Evolutionary conservation across 805 yeast species (phyloP).

Genomic region (Candida jianshihensis): DNA sequence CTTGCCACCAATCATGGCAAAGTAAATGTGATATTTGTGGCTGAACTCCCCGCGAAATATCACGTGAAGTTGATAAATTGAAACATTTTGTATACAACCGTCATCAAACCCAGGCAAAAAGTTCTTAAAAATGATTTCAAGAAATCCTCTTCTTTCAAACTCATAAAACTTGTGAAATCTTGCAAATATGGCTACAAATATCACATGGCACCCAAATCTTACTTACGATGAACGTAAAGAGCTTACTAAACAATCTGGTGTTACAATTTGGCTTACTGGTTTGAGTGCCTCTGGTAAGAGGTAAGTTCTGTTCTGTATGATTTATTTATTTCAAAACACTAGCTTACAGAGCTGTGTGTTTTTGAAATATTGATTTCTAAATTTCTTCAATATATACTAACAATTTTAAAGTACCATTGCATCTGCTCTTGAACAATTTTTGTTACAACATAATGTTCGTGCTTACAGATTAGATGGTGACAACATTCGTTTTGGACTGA

Average conservation of each 20-base stretch:
- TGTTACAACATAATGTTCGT: conserved; percentile 60
- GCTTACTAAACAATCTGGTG: conserved; percentile 74
- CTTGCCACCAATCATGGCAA: background rate
- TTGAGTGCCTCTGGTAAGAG: conserved; percentile 89
- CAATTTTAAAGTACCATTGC: conserved; percentile 56
- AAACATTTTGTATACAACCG: no score
- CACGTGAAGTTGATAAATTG: conserved; percentile 26
- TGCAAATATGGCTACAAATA: conserved; percentile 76
- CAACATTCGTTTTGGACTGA: conserved; percentile 88
- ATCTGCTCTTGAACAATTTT: conserved; percentile 81
- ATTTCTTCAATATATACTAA: conserved; percentile 3
- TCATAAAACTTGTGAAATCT: no score
- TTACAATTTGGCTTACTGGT: conserved; percentile 94
- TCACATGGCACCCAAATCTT: conserved; percentile 92
- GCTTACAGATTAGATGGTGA: conserved; percentile 93
- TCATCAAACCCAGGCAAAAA: no score
- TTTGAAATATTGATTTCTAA: no score
- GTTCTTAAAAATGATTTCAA: no score
- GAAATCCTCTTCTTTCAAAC: no score
- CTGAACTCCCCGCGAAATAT: no score
- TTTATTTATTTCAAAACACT: background rate
- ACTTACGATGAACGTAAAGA: conserved; percentile 73
- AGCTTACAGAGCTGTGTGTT: no score
- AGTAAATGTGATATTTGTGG: no score
- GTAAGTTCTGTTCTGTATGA: conserved; percentile 7